phyloP scores from a whole-genome alignment of 768 basidiomycete genomes.

The Leccinum longicurvipes region DNA sequence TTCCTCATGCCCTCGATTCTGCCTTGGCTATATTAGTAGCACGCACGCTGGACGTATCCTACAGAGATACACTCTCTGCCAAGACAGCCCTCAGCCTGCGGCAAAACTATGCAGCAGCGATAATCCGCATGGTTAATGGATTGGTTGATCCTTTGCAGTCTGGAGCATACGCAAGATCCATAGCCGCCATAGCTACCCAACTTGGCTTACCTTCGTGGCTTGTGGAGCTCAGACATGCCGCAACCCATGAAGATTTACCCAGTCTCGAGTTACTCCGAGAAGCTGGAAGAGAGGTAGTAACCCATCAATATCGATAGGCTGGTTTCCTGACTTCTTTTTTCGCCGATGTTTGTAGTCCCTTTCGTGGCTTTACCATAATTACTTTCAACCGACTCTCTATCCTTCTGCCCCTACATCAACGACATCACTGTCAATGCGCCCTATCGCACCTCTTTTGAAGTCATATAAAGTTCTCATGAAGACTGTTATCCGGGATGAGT shows the following conservation, averaged over 20 bases:
- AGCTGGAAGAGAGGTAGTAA: constrained; percentile 63
- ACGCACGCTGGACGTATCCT: constrained; percentile 50
- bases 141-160: constrained; percentile 92
- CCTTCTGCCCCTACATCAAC: constrained; percentile 40
- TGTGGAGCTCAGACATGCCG: constrained; percentile 90
- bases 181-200: constrained; percentile 82
- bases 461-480: constrained; percentile 72
- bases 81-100: constrained; percentile 52
- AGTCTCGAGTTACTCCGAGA: constrained; percentile 75
- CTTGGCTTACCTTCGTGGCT: constrained; percentile 85
- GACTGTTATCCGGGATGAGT: constrained; percentile 58
- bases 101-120: constrained; percentile 74
- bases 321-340: constrained; percentile 5
- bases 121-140: constrained; percentile 90
- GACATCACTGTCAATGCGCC: constrained; percentile 40
- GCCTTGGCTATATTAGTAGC: constrained; percentile 59
- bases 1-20: constrained; percentile 83
- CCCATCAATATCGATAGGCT: constrained; percentile 1
- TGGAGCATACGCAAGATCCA: constrained; percentile 86
- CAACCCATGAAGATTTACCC: constrained; percentile 94
- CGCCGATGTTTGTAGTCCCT: constrained; percentile 52
- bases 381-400: constrained; percentile 76
- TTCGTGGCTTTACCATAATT: constrained; percentile 79
- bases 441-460: constrained; percentile 65
- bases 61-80: constrained; percentile 12